A percentile compares a stretch with the other conserved stretches of the same genome.
Evolutionary conservation across 2,329 filamentous ascomycete genomes (phyloP).

Genomic region (Talaromyces sp.): DNA sequence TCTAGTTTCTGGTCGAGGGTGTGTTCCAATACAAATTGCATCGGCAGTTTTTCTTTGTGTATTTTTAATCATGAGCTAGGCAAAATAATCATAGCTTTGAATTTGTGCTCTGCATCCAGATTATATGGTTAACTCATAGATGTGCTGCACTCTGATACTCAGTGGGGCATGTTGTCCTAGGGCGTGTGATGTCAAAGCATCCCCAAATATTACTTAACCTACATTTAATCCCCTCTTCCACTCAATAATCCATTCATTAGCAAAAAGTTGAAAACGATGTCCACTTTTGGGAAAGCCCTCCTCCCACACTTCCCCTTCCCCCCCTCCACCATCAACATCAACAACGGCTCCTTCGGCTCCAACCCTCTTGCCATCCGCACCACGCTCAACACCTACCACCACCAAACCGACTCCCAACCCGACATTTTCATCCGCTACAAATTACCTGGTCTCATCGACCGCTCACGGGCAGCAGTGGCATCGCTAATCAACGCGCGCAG

Average conservation of each 20-base stretch:
- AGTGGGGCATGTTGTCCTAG: neutral
- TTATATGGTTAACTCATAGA: too few relatives aligned
- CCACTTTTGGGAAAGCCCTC: neutral
- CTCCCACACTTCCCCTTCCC: constrained; percentile 40
- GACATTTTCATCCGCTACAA: constrained; percentile 73
- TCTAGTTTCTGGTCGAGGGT: constrained; percentile 13
- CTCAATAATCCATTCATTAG: neutral
- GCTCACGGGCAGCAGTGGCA: constrained; percentile 45
- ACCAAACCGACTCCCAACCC: constrained; percentile 60
- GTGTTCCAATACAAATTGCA: neutral
- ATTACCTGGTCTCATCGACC: constrained; percentile 58
- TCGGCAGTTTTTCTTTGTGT: neutral
- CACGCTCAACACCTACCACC: constrained; percentile 59
- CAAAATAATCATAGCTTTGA: neutral
- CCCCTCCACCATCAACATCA: constrained; percentile 4
- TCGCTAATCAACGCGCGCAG: constrained; percentile 57
- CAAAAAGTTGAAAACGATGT: neutral
- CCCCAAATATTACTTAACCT: neutral
- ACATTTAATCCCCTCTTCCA: neutral
- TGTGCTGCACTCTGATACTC: neutral
- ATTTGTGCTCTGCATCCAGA: too few relatives aligned
- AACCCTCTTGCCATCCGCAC: constrained; percentile 60
- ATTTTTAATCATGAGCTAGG: neutral
- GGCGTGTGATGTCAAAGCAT: neutral
- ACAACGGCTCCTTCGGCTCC: constrained; percentile 66